Evolutionary conservation across 2,329 filamentous ascomycete genomes (phyloP), one percentile per base, ranked within the genome.

Genomic region (Penicillium sp.): DNA sequence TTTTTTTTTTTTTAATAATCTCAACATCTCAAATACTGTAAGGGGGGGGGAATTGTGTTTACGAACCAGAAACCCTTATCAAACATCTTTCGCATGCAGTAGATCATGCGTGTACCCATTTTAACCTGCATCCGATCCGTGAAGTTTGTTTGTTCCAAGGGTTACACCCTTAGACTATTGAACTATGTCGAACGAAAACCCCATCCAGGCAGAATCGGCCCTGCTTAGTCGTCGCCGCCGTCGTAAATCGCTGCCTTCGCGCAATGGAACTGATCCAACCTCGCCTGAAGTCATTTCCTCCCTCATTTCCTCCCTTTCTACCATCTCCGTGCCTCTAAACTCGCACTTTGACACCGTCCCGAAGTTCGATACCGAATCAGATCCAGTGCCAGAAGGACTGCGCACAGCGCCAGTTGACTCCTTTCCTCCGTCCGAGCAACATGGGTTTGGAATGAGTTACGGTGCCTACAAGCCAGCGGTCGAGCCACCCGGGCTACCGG

Each of bases 391-490:
- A 23, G 62, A 67, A 38, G 64, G 65, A 25, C 59, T 63, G 27
- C 68, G 67, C 38, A 64, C 68, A 19, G 69, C 68, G 40, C 69
- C 66, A 38, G 60, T 55, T 46, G 59, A 60, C 39, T 60, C 60
- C 9, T 47, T 64, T 53, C 63, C 69, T 62, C 61, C 72, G 61
- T 70, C 68, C 55, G 52, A 73, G 64, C 60, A 67, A 48, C 62
- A 76, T 64, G 80, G 79, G 59, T 90, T 89, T 70, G 87, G 89
- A 46, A 84, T 90, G 75, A 89, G 90, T 70, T 91, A 91, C 81
- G 85, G 87, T 58, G 82, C 85, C 58, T 88, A 84, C 72, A 78
- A 57, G 16, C 36, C 81, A 49, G 77, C 81, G 46, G 77, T 82
- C 5, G 79, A 80, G 51, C 21, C 48, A 33, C 34, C 54, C 5